phyloP scores from a whole-genome alignment of 805 yeast genomes.

The Schwanniomyces sp. region DNA sequence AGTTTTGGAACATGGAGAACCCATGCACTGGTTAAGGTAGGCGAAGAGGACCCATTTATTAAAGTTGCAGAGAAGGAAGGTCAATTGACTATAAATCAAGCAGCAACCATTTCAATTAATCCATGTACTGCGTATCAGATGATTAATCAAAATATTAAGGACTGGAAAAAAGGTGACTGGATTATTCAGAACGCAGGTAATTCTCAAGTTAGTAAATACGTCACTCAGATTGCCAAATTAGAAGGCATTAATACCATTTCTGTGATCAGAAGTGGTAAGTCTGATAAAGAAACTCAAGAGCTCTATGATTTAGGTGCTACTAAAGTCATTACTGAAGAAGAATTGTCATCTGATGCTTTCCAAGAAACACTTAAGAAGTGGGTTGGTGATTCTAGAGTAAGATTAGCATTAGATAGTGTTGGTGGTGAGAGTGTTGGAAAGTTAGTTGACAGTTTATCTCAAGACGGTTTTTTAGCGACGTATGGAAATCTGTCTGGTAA shows the following conservation, averaged over 20 bases:
- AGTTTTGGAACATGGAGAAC: conserved; percentile 92
- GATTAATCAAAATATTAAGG: conserved; percentile 59
- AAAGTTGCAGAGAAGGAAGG: conserved; percentile 14
- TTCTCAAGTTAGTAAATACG: conserved; percentile 31
- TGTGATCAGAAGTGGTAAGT: conserved; percentile 27
- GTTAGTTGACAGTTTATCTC: conserved; percentile 23
- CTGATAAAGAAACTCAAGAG: conserved; percentile 17
- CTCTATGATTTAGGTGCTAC: conserved; percentile 31
- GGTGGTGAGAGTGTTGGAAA: conserved; percentile 23
- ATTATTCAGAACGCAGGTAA: conserved; percentile 33
- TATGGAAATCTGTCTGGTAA: conserved; percentile 23
- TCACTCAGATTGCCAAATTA: conserved; percentile 26
- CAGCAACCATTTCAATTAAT: conserved; percentile 86
- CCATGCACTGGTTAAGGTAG: conserved; percentile 48
- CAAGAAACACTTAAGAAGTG: conserved; percentile 14
- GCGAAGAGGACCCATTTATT: conserved; percentile 36
- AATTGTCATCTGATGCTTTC: conserved; percentile 18
- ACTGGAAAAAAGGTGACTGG: conserved; percentile 28
- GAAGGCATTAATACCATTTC: conserved; percentile 26
- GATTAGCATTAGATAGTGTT: conserved; percentile 33
- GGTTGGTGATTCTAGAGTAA: conserved; percentile 17
- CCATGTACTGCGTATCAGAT: conserved; percentile 87
- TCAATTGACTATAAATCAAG: conserved; percentile 47
- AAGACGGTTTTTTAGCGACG: conserved; percentile 24
- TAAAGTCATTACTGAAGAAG: conserved; percentile 27